Evolutionary conservation across 345 rosid genomes (phyloP), one percentile per base, ranked within the genome.

Genomic region (Eutrema yunnanense): DNA sequence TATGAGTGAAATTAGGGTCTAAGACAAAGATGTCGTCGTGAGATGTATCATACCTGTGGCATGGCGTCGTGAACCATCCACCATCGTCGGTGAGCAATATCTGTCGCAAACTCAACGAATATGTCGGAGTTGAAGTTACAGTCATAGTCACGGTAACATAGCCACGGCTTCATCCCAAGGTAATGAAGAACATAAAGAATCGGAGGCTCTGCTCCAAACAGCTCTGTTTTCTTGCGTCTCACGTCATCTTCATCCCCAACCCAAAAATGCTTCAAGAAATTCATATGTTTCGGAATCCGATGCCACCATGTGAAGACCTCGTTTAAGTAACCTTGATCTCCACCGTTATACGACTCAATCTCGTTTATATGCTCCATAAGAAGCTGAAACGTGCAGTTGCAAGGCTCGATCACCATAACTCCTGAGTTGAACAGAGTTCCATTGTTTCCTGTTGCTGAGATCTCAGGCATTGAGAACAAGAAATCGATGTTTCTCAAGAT

Each of bases 261-360:
- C 98, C 98, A 90, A 73, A 86, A 92, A 73, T 92, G 91, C 50
- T 92, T 92, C 83, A 92, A 73, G 77, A 88, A 92, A 79, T 92
- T 92, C 90, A 92, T 88, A 52, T 86, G 92, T 47, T 75, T 84
- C 9, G 96, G 98, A 69, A 88, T 90, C 51, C 98, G 81, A 78
- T 90, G 98, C 98, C 98, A 92, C 98, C 98, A 90, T n/a, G 97
- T 94, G 80, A 88, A 94, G 16, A 91, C 83, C 78, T 94, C 96
- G 36, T 94, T 94, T 29, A 94, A 26, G 75, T 92, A 92, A 6
- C 95, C 96, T 62, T 92, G 98, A 70, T 92, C 98, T 8, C 98
- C 98, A 0, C 98, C 95, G 54, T 92, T 92, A 69, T 90, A 92
- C 34, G 98, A 90, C 63, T 86, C 95, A 22, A 92, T 85, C 82